A percentile compares a stretch with the other conserved stretches of the same genome.
Conservation (phyloP, 2,329 filamentous ascomycete genomes). For the Aspergillus transmontanensis region DNA sequence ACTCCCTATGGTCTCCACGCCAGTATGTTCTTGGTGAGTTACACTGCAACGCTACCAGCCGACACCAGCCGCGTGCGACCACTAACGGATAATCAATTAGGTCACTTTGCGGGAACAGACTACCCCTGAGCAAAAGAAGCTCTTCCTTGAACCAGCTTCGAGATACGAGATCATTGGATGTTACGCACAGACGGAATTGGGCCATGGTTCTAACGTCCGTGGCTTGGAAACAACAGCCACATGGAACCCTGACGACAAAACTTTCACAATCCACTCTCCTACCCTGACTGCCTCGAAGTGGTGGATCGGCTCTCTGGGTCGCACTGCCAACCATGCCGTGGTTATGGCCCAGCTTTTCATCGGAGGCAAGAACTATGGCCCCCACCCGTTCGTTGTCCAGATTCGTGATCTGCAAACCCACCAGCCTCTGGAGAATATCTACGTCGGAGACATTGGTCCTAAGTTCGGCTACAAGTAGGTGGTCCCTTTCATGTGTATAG, state of each 20-base stretch:
- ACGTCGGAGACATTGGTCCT: slow-evolving; percentile 79
- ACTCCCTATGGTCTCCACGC: slow-evolving; percentile 75
- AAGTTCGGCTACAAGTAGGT: slow-evolving; percentile 72
- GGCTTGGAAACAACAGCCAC: slow-evolving; percentile 73
- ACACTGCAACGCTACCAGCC: no score
- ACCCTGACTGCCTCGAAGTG: slow-evolving; percentile 76
- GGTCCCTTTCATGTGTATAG: not conserved
- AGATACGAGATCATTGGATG: slow-evolving; percentile 75
- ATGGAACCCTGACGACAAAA: slow-evolving; percentile 73
- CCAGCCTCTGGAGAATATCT: slow-evolving; percentile 67
- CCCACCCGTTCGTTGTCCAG: slow-evolving; percentile 77
- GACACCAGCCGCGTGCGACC: not conserved
- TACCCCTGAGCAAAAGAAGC: slow-evolving; percentile 71
- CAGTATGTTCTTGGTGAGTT: slow-evolving; percentile 66
- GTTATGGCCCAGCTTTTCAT: slow-evolving; percentile 78
- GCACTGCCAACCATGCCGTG: slow-evolving; percentile 74
- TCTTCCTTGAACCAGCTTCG: slow-evolving; percentile 69
- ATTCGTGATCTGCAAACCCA: slow-evolving; percentile 72
- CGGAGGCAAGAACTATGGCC: slow-evolving; percentile 68
- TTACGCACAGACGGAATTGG: slow-evolving; percentile 79
- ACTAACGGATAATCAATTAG: slow-evolving; percentile 37
- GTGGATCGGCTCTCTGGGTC: slow-evolving; percentile 80
- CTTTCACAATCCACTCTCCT: slow-evolving; percentile 73
- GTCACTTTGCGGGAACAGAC: slow-evolving; percentile 72
- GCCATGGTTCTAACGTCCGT: slow-evolving; percentile 76